Evolutionary conservation across 495 filamentous ascomycete genomes (phyloP).

Genomic region (Penicillium bovifimosum): DNA sequence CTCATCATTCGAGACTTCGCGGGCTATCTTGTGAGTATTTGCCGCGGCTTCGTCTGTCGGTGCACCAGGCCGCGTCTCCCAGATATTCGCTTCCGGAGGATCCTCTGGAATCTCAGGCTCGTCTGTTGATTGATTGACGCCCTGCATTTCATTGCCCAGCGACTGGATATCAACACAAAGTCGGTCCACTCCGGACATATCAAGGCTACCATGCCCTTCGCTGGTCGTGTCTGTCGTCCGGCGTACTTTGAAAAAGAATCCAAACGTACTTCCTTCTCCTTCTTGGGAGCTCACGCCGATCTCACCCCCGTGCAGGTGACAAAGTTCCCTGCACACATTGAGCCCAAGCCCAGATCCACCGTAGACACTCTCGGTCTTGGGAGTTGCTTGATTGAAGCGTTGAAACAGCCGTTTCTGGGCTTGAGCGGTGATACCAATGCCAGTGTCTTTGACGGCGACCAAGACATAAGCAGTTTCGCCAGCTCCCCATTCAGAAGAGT

Average conservation of each 20-base stretch:
- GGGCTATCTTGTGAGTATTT: constrained; percentile 3
- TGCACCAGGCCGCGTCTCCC: neutral
- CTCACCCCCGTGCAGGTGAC: constrained; percentile 77
- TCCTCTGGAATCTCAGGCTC: constrained; percentile 3
- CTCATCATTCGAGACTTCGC: neutral
- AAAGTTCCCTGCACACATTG: constrained; percentile 73
- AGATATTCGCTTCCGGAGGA: constrained; percentile 1
- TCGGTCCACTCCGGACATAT: constrained; percentile 13
- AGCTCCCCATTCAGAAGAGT: constrained; percentile 57
- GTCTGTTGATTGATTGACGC: constrained; percentile 5
- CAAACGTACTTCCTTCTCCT: constrained; percentile 74
- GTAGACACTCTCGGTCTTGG: constrained; percentile 73
- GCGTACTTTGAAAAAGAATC: constrained; percentile 69
- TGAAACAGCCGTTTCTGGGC: constrained; percentile 73
- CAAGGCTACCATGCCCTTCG: constrained; percentile 17
- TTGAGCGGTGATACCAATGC: constrained; percentile 66
- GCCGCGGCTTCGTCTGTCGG: constrained; percentile 1
- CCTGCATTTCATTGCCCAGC: constrained; percentile 13
- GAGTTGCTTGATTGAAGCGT: constrained; percentile 74
- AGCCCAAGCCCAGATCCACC: constrained; percentile 79
- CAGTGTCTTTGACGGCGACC: constrained; percentile 72
- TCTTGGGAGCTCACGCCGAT: constrained; percentile 71
- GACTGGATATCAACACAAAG: constrained; percentile 19
- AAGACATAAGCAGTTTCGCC: constrained; percentile 66
- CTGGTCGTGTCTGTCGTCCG: constrained; percentile 26